Base-by-base conservation (phyloP, 202 grass and related monocot species). In the Brachypodium distachyon region DNA sequence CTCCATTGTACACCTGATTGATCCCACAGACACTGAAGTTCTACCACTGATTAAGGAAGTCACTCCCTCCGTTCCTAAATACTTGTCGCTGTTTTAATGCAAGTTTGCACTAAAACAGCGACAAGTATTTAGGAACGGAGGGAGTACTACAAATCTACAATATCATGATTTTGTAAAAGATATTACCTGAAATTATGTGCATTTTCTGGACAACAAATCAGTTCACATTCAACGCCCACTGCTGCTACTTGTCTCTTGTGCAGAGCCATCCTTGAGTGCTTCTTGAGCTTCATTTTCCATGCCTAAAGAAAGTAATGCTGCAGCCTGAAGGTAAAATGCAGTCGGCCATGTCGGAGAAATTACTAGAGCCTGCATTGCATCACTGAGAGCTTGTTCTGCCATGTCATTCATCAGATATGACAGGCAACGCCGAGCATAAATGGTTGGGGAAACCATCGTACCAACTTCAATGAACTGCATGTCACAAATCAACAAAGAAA, bases 401-500 rank as follows among this genome's bases (percentile, higher is more conserved):
- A 85, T 82, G 55, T 83, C 87, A 86, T 85, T 95, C 85, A 98
- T 95, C 88, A 98, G 81, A 83, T 95, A 90, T 65, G 91, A 92
- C 59, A 98, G 57, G 83, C 91, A 95, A 19, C 91, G 89, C 9
- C 96, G 84, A 64, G 96, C 96, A 80, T 90, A 98, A 62, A 98
- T 90, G 13, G 96, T 98, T 38, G 96, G 96, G 48, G 96, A 98
- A 74, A 95, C 85, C 96, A 98, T 98, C 0, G 96, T 95, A 11
- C 96, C 91, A 12, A 92, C 96, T 77, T 98, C 96, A 88, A 98
- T 98, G 84, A 98, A 98, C 96, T 98, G 89, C 89, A 87, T 33
- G 70, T 71, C 49, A 72, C 39, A 76, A 67, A 52, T 40, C 26
- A 57, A 46, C 33, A 62, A 46, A 59, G 55, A 39, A 60, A 74